These are phyloP conservation scores for Hypholoma fasciculare DNA, from an alignment of 768 basidiomycete genomes.

Conservation along the genomic window DNA sequence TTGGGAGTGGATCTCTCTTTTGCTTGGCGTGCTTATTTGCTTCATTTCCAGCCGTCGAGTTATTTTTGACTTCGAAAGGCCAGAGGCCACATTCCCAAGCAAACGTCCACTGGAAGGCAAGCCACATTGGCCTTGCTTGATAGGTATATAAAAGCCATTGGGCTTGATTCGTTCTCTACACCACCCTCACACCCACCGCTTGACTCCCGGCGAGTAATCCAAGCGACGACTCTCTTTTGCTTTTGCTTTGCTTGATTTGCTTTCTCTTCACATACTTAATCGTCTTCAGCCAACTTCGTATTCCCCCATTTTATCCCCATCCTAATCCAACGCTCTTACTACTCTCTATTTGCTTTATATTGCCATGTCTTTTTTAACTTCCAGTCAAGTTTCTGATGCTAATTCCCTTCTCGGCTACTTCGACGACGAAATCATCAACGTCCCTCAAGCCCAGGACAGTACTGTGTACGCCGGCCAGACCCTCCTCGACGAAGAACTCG, in stretches of 20 bases:
- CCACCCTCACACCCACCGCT: not conserved
- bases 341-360: not conserved
- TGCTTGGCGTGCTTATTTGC: not conserved
- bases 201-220: not conserved
- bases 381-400: not conserved
- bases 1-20: not conserved
- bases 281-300: not conserved
- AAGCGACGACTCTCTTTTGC: not conserved
- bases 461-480: not conserved
- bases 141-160: not conserved
- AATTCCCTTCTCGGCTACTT: not conserved
- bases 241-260: not conserved
- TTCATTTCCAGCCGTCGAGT: not conserved
- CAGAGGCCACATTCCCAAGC: not conserved
- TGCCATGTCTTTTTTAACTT: not conserved
- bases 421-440: not conserved
- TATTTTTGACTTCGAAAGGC: not conserved
- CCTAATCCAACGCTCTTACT: not conserved
- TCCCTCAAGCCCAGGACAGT: not conserved
- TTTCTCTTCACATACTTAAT: not conserved
- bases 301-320: not conserved
- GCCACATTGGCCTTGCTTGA: not conserved
- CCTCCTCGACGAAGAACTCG: not conserved
- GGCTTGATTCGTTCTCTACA: not conserved
- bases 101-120: not conserved